These are phyloP conservation scores for Lentinula sp. DNA, from an alignment of 768 basidiomycete species.

Conservation along the genomic window DNA sequence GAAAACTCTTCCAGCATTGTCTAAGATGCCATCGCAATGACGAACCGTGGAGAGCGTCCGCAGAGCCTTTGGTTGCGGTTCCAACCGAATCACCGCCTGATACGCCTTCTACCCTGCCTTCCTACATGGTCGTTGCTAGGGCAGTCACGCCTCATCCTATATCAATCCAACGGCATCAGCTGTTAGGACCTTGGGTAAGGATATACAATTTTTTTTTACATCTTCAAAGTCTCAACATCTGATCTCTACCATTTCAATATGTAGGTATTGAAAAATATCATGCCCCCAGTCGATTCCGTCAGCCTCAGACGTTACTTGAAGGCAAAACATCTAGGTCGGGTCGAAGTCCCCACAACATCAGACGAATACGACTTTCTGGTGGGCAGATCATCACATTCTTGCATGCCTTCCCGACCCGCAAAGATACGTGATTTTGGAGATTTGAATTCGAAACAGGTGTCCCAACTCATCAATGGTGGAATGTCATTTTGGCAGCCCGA, in stretches of 20 bases:
- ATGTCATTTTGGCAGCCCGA: conserved; percentile 40
- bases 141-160: conserved; percentile 39
- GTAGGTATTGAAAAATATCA: conserved; percentile 8
- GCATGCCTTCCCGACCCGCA: conserved; percentile 29
- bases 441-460: conserved; percentile 41
- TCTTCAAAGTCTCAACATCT: not conserved
- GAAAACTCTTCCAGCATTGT: conserved; percentile 46
- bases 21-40: conserved; percentile 30
- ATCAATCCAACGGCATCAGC: conserved; percentile 42
- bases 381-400: conserved; percentile 32
- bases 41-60: conserved; percentile 23
- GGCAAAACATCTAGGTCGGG: conserved; percentile 5
- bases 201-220: not conserved
- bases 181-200: conserved; percentile 51
- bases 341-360: conserved; percentile 10
- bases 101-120: conserved; percentile 39
- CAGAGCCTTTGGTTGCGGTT: conserved; percentile 25
- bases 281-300: conserved; percentile 4
- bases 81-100: conserved; percentile 23
- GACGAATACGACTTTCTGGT: conserved; percentile 50
- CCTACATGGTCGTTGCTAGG: conserved; percentile 42
- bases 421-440: conserved; percentile 35
- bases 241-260: not conserved
- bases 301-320: conserved; percentile 7
- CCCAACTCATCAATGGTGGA: conserved; percentile 39